Percentiles rank a stretch among this genome's conserved stretches.
These are phyloP conservation scores for Schizopora paradoxa DNA, from an alignment of 1,284 basidiomycete species.

Conservation along the genomic window DNA sequence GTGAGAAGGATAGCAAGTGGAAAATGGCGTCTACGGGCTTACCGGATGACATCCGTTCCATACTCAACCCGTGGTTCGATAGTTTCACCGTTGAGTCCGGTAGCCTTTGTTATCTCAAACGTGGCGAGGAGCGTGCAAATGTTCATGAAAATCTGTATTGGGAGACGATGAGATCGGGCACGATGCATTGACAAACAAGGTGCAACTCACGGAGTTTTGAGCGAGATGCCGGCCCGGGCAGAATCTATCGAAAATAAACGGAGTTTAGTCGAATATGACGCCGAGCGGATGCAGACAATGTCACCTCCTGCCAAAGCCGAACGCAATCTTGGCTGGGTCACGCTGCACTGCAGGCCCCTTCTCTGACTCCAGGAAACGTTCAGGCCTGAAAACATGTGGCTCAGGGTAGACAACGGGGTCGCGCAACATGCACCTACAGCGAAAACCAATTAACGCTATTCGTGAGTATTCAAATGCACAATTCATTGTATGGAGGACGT, in stretches of 20 bases:
- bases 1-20: too few relatives aligned
- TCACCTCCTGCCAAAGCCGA: slow-evolving; percentile 4
- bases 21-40: too few relatives aligned
- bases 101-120: slow-evolving; percentile 12
- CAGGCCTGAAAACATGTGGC: slow-evolving; percentile 25
- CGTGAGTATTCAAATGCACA: too few relatives aligned
- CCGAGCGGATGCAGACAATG: too few relatives aligned
- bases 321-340: background rate
- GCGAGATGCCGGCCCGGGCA: slow-evolving; percentile 15
- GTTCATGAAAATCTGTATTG: slow-evolving; percentile 9
- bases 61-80: slow-evolving; percentile 10
- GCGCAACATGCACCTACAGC: background rate
- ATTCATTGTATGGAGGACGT: too few relatives aligned
- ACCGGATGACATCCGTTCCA: slow-evolving; percentile 5
- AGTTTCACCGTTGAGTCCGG: slow-evolving; percentile 6
- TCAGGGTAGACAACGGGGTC: slow-evolving; percentile 20
- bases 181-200: slow-evolving; percentile 19
- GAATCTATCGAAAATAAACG: slow-evolving; percentile 18
- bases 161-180: background rate
- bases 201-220: slow-evolving; percentile 4
- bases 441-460: too few relatives aligned
- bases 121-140: slow-evolving; percentile 7
- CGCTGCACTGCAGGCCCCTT: background rate
- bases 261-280: too few relatives aligned
- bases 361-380: slow-evolving; percentile 19